These are phyloP conservation scores for Trichoderma sp. DNA, from an alignment of 2,329 filamentous ascomycete species.

Conservation along the genomic window DNA sequence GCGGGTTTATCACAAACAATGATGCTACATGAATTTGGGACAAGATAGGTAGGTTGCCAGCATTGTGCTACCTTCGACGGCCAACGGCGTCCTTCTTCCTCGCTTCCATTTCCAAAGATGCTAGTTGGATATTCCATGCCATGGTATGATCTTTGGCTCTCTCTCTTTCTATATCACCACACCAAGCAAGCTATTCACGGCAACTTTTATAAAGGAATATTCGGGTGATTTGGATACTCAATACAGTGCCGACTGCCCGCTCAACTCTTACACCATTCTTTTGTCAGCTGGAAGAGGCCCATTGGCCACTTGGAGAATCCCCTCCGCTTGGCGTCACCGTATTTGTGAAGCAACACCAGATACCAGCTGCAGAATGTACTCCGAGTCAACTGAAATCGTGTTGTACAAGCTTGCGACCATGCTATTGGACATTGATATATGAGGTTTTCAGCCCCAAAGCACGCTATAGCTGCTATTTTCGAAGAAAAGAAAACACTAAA, in stretches of 20 bases:
- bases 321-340: not conserved
- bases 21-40: not conserved
- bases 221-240: not conserved
- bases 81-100: not conserved
- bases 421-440: conserved; percentile 3
- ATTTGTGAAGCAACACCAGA: not conserved
- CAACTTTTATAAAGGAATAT: not conserved
- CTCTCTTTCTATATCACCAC: not conserved
- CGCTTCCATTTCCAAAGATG: not conserved
- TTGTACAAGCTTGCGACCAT: conserved; percentile 4
- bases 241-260: not conserved
- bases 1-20: conserved; percentile 13
- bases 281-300: not conserved
- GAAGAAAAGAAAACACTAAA: not conserved
- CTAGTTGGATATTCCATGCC: not conserved
- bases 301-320: not conserved
- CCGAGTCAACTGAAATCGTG: not conserved
- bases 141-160: not conserved
- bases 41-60: not conserved
- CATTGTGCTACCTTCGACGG: not conserved
- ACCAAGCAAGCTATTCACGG: not conserved
- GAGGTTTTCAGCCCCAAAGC: not conserved
- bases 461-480: not conserved
- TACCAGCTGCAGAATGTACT: not conserved
- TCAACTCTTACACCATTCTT: not conserved